Base-by-base conservation (phyloP, 495 filamentous ascomycete species). In the Penicilliopsis zonata region DNA sequence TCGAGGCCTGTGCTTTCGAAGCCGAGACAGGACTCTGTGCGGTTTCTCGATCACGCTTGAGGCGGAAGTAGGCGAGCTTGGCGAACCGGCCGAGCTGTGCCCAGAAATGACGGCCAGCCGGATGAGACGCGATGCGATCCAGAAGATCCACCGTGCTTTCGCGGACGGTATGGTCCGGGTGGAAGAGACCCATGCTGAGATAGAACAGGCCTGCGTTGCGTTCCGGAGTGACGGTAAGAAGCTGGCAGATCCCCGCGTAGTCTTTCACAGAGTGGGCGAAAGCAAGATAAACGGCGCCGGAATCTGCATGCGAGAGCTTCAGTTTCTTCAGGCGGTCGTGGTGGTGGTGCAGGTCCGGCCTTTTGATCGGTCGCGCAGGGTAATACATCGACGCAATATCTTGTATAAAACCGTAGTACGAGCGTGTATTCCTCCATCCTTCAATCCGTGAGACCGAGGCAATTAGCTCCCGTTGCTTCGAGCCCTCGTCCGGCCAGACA, bases 81-180 rank as follows among this genome's bases (percentile, higher is more conserved):
- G 86, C 76, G 43, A 94, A 99, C 35, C 86, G 67, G 34, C 83
- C 87, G 28, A 99, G 55, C 13, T 72, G 72, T 37, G 70, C 72
- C 84, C 88, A 99, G 67, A 90, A 96, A 52, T 94, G 86, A 37
- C 82, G 73, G 1, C 90, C 90, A 17, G 85, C 90, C 50, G 88
- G 80, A 59, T 99, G 88, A 28, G 72, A 70, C 31, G 73, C 69
- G 31, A 99, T 81, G 9, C 86, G 67, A 39, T 86, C 86, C 14
- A 99, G 55, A 22, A 96, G 63, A 21, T 82, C 80, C 10, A 82
- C 84, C 3, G 80, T 79, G 23, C 73, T 74, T 42, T 82, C 59
- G 24, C 90, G 70, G 16, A 93, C 86, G 34, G 80, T 81, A 19
- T 63, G 65, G 35, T 83, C 70, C 22, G 83, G 83, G 61, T 99